Evolutionary conservation across 2,329 filamentous ascomycete genomes (phyloP).

Genomic region (Stenocarpella maydis): DNA sequence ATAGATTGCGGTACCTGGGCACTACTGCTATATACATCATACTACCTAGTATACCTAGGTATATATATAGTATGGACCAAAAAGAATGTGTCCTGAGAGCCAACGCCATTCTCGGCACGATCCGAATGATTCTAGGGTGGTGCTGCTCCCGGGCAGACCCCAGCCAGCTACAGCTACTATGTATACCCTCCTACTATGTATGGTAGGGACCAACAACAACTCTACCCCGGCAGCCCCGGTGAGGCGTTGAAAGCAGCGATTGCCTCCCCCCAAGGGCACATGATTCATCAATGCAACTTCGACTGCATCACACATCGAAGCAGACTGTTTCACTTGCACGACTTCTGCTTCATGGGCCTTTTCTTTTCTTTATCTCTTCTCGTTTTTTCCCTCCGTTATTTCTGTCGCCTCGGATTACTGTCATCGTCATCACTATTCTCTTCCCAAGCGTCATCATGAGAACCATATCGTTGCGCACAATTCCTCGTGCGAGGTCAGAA

Average conservation of each 20-base stretch:
- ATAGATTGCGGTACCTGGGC: not conserved
- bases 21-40: too few species aligned
- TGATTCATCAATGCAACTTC: slow-evolving; percentile 26
- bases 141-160: slow-evolving; percentile 8
- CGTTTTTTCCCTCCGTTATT: too few species aligned
- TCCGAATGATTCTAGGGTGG: slow-evolving; percentile 19
- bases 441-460: not conserved
- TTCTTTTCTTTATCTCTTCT: not conserved
- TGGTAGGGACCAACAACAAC: too few species aligned
- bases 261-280: slow-evolving; percentile 2
- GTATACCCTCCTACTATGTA: too few species aligned
- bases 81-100: not conserved
- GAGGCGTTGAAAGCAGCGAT: too few species aligned
- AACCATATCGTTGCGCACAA: not conserved
- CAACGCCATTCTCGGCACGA: slow-evolving; percentile 28
- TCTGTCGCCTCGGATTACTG: not conserved
- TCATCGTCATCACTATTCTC: not conserved
- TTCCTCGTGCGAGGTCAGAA: not conserved
- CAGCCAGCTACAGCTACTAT: not conserved
- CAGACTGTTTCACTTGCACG: not conserved
- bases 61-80: too few species aligned
- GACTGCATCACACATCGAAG: slow-evolving; percentile 13
- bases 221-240: too few species aligned
- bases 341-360: not conserved
- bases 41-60: too few species aligned